A percentile compares a stretch with the other conserved stretches of the same genome.
Evolutionary conservation across 2,329 filamentous ascomycete genomes (phyloP).

Genomic region (Cercospora sp.): DNA sequence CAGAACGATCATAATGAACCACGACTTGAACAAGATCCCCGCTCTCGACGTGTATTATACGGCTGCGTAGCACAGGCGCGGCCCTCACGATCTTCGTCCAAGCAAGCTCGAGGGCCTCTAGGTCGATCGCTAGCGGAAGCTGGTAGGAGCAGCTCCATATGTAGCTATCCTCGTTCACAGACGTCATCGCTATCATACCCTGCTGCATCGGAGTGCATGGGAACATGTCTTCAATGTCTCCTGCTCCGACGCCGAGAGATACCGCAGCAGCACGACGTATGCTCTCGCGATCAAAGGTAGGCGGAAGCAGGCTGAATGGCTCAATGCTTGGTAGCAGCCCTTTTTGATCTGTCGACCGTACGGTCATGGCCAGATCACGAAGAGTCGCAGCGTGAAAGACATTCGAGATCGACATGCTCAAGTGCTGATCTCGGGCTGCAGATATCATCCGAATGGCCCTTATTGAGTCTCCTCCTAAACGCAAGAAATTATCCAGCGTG

Average conservation of each 20-base stretch:
- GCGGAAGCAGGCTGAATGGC: conserved; percentile 11
- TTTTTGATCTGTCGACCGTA: neutral
- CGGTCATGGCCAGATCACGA: conserved; percentile 25
- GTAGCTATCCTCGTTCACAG: neutral
- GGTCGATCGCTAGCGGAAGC: conserved; percentile 27
- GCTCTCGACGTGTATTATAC: neutral
- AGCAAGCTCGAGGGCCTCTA: conserved; percentile 29
- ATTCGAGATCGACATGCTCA: conserved; percentile 45
- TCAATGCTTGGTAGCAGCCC: neutral
- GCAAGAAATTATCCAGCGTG: conserved; percentile 46
- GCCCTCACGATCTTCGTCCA: neutral
- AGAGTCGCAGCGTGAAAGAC: conserved; percentile 42
- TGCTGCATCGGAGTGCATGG: conserved; percentile 11
- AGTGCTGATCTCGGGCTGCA: conserved; percentile 39
- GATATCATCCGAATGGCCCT: conserved; percentile 49
- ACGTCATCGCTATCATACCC: conserved; percentile 10
- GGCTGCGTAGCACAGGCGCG: neutral
- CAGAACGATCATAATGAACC: conserved; percentile 21
- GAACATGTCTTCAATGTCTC: conserved; percentile 33
- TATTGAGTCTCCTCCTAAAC: conserved; percentile 50
- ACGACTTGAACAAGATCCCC: conserved; percentile 8
- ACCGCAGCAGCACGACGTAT: neutral
- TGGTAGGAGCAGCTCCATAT: neutral
- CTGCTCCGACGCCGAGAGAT: neutral
- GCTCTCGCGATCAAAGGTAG: neutral